These are phyloP conservation scores for Nepenthes alata DNA, from an alignment of 179 eudicot species.

Conservation along the genomic window DNA sequence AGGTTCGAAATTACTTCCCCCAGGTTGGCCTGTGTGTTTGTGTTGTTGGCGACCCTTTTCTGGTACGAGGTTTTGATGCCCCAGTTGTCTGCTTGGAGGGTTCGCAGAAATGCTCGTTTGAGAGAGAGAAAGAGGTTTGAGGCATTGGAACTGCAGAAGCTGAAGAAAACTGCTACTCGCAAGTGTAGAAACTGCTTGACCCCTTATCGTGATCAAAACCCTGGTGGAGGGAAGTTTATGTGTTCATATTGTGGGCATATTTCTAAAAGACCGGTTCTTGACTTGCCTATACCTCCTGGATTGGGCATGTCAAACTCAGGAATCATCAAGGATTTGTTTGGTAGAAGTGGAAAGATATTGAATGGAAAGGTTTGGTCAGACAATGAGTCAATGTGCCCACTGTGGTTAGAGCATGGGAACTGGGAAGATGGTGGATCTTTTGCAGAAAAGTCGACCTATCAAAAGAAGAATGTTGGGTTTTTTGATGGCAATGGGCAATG, in stretches of 20 bases:
- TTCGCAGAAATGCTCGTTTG: constrained; percentile 59
- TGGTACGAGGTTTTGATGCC: constrained; percentile 99
- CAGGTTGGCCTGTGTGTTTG: constrained; percentile 82
- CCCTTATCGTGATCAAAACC: constrained; percentile 82
- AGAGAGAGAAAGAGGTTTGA: constrained; percentile 78
- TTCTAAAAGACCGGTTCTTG: constrained; percentile 85
- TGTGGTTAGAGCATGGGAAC: constrained; percentile 77
- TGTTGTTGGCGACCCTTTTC: constrained; percentile 67
- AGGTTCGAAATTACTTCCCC: constrained; percentile 88
- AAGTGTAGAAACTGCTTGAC: constrained; percentile 92
- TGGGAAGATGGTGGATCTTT: constrained; percentile 53
- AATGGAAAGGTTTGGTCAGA: constrained; percentile 75
- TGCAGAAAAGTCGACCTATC: constrained; percentile 39
- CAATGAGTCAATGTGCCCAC: constrained; percentile 61
- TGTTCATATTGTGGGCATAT: constrained; percentile 94
- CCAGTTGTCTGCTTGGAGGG: constrained; percentile 77
- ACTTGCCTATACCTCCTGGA: constrained; percentile 71
- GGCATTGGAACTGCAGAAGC: constrained; percentile 79
- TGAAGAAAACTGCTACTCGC: constrained; percentile 82
- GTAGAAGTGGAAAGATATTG: constrained; percentile 74
- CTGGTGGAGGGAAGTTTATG: constrained; percentile 91
- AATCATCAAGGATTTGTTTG: constrained; percentile 73
- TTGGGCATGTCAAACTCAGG: constrained; percentile 54
- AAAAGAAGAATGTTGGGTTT: constrained; percentile 34
- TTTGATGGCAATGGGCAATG: constrained; percentile 50